Evolutionary conservation across 139 green algal species (phyloP), one percentile per base, ranked within the genome.

Genomic region (Micractinium conductrix): DNA sequence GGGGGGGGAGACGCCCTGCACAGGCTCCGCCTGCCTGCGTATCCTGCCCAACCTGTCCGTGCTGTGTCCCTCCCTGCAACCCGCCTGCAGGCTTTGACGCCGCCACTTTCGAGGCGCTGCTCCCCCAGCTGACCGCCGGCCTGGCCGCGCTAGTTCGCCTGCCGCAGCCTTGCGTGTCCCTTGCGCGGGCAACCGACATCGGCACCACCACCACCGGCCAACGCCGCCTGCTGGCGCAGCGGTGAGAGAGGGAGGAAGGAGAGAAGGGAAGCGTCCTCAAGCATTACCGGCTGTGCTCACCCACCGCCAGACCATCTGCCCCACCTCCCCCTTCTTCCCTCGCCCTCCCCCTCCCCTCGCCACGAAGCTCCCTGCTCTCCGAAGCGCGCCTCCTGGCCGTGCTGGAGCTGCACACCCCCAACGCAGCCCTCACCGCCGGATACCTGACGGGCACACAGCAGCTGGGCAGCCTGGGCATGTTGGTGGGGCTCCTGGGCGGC

Each of bases 221-320:
- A 40, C 69, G 69, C 40, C 69, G 69, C 69, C 69, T 75, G 40
- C 40, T 75, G 69, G 69, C 69, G 6, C 69, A 75, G 69, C 69
- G 69, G 69, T 75, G 69, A 75, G 68, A 26, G 24, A n/a, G n/a
- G n/a, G n/a, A n/a, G n/a, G n/a, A n/a, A n/a, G n/a, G n/a, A n/a
- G n/a, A n/a, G n/a, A n/a, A n/a, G n/a, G n/a, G n/a, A n/a, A n/a
- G n/a, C n/a, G n/a, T n/a, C n/a, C n/a, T n/a, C n/a, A n/a, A n/a
- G n/a, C n/a, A n/a, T n/a, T n/a, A n/a, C n/a, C n/a, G n/a, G n/a
- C n/a, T n/a, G n/a, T n/a, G n/a, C n/a, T n/a, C n/a, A n/a, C n/a
- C n/a, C n/a, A n/a, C n/a, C n/a, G n/a, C n/a, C n/a, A n/a, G n/a
- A n/a, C n/a, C n/a, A n/a, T n/a, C n/a, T n/a, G n/a, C n/a, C n/a